A percentile compares a stretch with the other conserved stretches of the same genome.
These are phyloP conservation scores for Alternaria tenuissima DNA, from an alignment of 2,329 filamentous ascomycete genomes.

Conservation along the genomic window DNA sequence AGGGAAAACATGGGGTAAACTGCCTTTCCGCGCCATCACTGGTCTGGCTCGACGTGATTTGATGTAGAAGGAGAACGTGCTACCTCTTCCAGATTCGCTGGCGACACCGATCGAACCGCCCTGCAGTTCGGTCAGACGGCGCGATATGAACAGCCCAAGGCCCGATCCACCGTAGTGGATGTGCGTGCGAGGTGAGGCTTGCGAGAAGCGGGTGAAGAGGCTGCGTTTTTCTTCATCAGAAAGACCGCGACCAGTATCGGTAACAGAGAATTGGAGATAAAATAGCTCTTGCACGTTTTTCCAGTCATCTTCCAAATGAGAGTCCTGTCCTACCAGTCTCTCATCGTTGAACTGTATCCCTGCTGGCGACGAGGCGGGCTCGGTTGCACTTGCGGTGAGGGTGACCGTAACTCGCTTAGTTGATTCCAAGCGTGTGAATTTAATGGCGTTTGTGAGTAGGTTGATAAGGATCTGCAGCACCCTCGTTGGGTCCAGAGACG, in stretches of 20 bases:
- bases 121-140: slow-evolving; percentile 43
- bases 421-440: slow-evolving; percentile 52
- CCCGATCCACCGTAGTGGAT: slow-evolving; percentile 52
- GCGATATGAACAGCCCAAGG: slow-evolving; percentile 45
- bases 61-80: slow-evolving; percentile 47
- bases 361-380: slow-evolving; percentile 43
- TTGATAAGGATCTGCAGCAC: slow-evolving; percentile 51
- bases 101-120: slow-evolving; percentile 43
- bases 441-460: slow-evolving; percentile 55
- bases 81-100: slow-evolving; percentile 33
- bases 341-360: slow-evolving; percentile 40
- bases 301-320: slow-evolving; percentile 43
- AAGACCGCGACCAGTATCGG: slow-evolving; percentile 53
- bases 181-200: slow-evolving; percentile 45
- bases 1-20: slow-evolving; percentile 26
- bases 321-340: slow-evolving; percentile 29
- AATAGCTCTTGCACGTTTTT: slow-evolving; percentile 35
- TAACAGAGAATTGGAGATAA: slow-evolving; percentile 49
- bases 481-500: slow-evolving; percentile 53
- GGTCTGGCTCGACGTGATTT: slow-evolving; percentile 29
- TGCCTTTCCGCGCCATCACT: slow-evolving; percentile 22
- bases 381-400: slow-evolving; percentile 43
- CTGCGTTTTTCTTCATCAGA: slow-evolving; percentile 45
- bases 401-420: slow-evolving; percentile 46
- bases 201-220: slow-evolving; percentile 44